phyloP scores from a whole-genome alignment of 345 rosid species.

The sweet orange (Citrus sinensis) region DNA sequence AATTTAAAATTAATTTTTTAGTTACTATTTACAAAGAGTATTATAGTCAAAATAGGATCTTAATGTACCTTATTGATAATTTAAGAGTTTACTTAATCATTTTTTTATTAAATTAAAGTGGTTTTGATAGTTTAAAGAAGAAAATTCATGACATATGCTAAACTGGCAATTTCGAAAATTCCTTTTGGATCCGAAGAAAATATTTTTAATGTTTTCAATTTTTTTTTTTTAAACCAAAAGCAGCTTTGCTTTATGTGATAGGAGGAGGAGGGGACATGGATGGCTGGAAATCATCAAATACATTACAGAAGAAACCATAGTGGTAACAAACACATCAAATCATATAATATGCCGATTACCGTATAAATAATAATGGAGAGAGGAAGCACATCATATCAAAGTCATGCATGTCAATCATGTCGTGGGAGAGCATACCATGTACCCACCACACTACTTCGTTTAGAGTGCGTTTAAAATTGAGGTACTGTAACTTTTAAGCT shows the following conservation, averaged over 20 bases:
- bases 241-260: not conserved
- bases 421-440: constrained; percentile 6
- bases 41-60: too few species aligned
- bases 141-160: not conserved
- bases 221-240: too few species aligned
- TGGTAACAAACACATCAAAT: constrained; percentile 24
- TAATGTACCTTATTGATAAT: too few species aligned
- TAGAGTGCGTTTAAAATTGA: too few species aligned
- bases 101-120: too few species aligned
- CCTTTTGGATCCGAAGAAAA: not conserved
- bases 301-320: constrained; percentile 9
- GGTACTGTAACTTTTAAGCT: too few species aligned
- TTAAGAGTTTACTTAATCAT: too few species aligned
- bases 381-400: constrained; percentile 22
- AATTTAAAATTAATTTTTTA: too few species aligned
- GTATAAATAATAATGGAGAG: constrained; percentile 14
- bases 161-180: not conserved
- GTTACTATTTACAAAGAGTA: too few species aligned
- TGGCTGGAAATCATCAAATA: constrained; percentile 20
- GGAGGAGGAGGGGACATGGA: constrained; percentile 6
- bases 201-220: not conserved
- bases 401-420: constrained; percentile 22
- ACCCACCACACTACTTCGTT: constrained; percentile 13
- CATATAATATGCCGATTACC: constrained; percentile 13
- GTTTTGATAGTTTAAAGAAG: not conserved